These are phyloP conservation scores for Stemphylium beticola DNA, from an alignment of 2,329 filamentous ascomycete genomes.

Conservation along the genomic window DNA sequence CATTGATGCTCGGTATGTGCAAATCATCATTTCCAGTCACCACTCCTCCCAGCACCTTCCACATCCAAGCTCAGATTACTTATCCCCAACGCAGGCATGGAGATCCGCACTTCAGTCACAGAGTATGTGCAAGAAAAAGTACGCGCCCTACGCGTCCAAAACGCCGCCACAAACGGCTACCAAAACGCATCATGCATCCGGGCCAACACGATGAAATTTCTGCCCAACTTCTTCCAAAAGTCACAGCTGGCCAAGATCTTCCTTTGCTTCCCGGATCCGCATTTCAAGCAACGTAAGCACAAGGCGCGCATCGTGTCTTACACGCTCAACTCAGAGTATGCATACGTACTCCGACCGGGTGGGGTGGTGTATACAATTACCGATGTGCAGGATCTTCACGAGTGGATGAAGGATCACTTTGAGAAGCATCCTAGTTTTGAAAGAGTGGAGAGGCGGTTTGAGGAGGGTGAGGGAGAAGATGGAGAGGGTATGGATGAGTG, in stretches of 20 bases:
- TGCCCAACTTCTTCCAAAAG: constrained; percentile 94
- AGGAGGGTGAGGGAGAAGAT: constrained; percentile 65
- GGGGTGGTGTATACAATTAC: constrained; percentile 96
- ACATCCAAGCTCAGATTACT: background rate
- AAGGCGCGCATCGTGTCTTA: constrained; percentile 93
- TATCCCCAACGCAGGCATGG: constrained; percentile 67
- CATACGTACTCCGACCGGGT: constrained; percentile 80
- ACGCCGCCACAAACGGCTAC: constrained; percentile 62
- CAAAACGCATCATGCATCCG: constrained; percentile 89
- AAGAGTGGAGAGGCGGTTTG: constrained; percentile 59
- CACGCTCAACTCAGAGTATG: constrained; percentile 90
- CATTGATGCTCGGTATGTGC: constrained; percentile 77
- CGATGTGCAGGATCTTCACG: constrained; percentile 90
- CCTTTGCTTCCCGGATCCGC: constrained; percentile 96
- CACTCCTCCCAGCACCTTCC: background rate
- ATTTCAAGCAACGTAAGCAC: constrained; percentile 97
- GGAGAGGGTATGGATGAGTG: constrained; percentile 73
- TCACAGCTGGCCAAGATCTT: constrained; percentile 88
- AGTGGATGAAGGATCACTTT: constrained; percentile 92
- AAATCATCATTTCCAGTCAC: background rate
- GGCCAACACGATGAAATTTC: constrained; percentile 98
- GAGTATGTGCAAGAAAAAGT: constrained; percentile 91
- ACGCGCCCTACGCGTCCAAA: constrained; percentile 75
- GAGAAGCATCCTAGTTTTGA: constrained; percentile 79
- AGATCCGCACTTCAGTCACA: constrained; percentile 89